A percentile compares a stretch with the other conserved stretches of the same genome.
phyloP scores from a whole-genome alignment of 495 filamentous ascomycete genomes.

The Bathelium albidoporum region DNA sequence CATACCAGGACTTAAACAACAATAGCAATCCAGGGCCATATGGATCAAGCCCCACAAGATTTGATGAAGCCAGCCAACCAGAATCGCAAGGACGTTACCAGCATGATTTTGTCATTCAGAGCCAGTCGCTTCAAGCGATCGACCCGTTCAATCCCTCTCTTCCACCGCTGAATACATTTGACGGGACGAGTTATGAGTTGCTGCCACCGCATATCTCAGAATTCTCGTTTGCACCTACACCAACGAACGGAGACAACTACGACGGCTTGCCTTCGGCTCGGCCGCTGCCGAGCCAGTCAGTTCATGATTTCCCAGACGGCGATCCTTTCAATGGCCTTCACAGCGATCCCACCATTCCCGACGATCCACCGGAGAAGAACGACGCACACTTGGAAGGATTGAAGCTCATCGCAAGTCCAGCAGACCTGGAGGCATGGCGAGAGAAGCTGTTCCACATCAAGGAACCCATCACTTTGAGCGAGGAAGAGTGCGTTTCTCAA shows the following conservation, averaged over 20 bases:
- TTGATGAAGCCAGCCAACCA: background rate
- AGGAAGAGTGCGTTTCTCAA: slow-evolving; percentile 59
- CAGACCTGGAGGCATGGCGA: slow-evolving; percentile 63
- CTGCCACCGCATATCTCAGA: background rate
- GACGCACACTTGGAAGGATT: slow-evolving; percentile 46
- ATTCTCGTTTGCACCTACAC: background rate
- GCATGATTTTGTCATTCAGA: slow-evolving; percentile 3
- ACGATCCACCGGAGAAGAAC: slow-evolving; percentile 25
- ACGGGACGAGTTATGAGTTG: background rate
- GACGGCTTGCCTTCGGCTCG: background rate
- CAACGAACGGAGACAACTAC: background rate
- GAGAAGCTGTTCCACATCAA: slow-evolving; percentile 68
- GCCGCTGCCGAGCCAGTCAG: background rate
- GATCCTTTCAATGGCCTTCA: background rate
- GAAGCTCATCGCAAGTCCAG: slow-evolving; percentile 54
- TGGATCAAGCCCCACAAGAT: slow-evolving; percentile 1
- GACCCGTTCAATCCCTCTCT: slow-evolving; percentile 2
- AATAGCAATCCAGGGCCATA: background rate
- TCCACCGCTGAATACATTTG: background rate
- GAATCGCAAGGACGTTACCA: background rate
- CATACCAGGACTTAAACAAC: background rate
- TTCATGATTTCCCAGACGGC: background rate
- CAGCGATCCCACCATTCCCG: background rate
- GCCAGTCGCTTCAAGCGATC: slow-evolving; percentile 2
- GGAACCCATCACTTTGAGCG: slow-evolving; percentile 60